phyloP scores from a whole-genome alignment of 352 stramenopile genomes.

The Elongisporangium undulatum region DNA sequence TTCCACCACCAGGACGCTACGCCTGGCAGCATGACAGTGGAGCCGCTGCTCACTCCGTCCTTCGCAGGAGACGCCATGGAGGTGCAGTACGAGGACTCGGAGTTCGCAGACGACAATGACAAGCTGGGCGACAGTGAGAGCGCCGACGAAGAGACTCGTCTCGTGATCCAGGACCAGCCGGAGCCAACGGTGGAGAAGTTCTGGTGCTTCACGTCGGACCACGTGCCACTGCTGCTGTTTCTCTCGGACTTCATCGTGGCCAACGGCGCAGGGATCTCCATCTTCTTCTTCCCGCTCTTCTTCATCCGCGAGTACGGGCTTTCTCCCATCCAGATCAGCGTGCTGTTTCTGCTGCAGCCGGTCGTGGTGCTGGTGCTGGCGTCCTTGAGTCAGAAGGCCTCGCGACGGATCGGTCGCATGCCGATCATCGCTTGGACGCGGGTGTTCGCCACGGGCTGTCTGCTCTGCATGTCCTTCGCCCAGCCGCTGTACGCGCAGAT shows the following conservation, averaged over 20 bases:
- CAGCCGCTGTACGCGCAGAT: slow-evolving; percentile 12
- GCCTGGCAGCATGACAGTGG: no score
- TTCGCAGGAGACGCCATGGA: slow-evolving; percentile 40
- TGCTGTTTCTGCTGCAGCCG: slow-evolving; percentile 14
- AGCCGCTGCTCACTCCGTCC: slow-evolving; percentile 50
- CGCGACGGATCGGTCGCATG: slow-evolving; percentile 8
- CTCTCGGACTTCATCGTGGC: slow-evolving; percentile 19
- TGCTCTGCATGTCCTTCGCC: slow-evolving; percentile 14
- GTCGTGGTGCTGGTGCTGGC: slow-evolving; percentile 12
- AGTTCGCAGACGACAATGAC: slow-evolving; percentile 1
- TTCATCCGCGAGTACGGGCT: slow-evolving; percentile 19
- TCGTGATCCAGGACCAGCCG: background rate
- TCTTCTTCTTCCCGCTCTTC: slow-evolving; percentile 21
- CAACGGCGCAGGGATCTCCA: slow-evolving; percentile 19
- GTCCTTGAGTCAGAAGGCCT: slow-evolving; percentile 10
- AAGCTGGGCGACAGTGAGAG: background rate
- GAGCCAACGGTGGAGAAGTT: slow-evolving; percentile 21
- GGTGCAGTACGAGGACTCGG: slow-evolving; percentile 14
- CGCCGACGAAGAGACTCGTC: background rate
- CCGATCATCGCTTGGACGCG: slow-evolving; percentile 15
- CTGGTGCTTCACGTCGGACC: slow-evolving; percentile 12
- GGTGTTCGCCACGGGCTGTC: slow-evolving; percentile 12
- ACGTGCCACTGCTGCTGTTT: slow-evolving; percentile 17
- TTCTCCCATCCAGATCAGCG: slow-evolving; percentile 14
- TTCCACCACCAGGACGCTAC: background rate